Evolutionary conservation across 805 yeast species (phyloP).

Genomic region (Nakazawaea holstii): DNA sequence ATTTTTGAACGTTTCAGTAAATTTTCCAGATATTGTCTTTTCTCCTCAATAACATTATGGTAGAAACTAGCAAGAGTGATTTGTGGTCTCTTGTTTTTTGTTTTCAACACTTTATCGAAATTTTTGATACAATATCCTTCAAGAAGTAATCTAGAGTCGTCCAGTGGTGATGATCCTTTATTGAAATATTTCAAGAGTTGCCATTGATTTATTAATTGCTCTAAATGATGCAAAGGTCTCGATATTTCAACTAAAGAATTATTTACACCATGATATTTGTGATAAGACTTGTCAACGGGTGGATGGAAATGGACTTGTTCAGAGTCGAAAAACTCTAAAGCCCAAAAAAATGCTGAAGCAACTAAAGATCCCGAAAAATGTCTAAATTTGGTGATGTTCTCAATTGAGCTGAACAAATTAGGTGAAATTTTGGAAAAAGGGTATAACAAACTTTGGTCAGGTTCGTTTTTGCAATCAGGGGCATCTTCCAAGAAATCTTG

Average conservation of each 20-base stretch:
- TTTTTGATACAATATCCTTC: neutral
- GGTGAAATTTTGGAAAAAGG: neutral
- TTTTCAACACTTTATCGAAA: neutral
- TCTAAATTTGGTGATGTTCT: neutral
- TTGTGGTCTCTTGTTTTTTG: slow-evolving; percentile 1
- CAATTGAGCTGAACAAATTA: too few species aligned
- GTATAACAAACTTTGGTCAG: neutral
- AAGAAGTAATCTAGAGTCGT: neutral
- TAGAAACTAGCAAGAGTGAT: slow-evolving; percentile 1
- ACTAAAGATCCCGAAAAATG: neutral
- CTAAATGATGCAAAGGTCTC: slow-evolving; percentile 19
- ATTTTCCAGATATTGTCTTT: neutral
- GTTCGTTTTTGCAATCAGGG: neutral
- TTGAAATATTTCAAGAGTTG: slow-evolving; percentile 16
- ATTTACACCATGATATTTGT: slow-evolving; percentile 21
- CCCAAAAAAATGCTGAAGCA: neutral
- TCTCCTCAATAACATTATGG: slow-evolving; percentile 1
- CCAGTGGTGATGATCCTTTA: neutral
- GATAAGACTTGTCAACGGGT: slow-evolving; percentile 17
- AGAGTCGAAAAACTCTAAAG: slow-evolving; percentile 2
- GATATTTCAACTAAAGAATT: slow-evolving; percentile 23
- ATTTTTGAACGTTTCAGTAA: slow-evolving; percentile 25
- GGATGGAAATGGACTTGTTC: slow-evolving; percentile 17
- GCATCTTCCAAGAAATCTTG: neutral
- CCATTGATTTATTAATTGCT: slow-evolving; percentile 23